Percentiles rank a stretch among this genome's conserved stretches.
Evolutionary conservation across 768 basidiomycete genomes (phyloP).

Genomic region (Termitomyces sp.): DNA sequence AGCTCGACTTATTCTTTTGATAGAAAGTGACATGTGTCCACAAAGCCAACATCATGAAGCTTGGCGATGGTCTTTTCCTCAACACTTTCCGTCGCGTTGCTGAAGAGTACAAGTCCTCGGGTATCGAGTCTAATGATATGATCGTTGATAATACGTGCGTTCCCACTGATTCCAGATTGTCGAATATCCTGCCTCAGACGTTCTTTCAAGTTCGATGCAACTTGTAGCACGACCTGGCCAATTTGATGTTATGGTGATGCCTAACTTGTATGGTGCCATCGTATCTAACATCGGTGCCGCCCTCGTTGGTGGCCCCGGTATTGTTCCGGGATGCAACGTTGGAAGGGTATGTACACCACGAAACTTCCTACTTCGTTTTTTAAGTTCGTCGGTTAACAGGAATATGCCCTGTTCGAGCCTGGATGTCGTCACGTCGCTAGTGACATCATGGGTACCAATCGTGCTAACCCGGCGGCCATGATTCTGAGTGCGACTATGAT

Average conservation of each 20-base stretch:
- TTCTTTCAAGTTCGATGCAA: slow-evolving; percentile 82
- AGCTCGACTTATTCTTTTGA: slow-evolving; percentile 3
- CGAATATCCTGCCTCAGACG: slow-evolving; percentile 1
- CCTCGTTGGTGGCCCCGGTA: slow-evolving; percentile 95
- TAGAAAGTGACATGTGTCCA: slow-evolving; percentile 99
- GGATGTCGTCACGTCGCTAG: slow-evolving; percentile 94
- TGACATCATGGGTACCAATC: slow-evolving; percentile 95
- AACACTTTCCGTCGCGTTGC: slow-evolving; percentile 96
- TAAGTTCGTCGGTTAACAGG: slow-evolving; percentile 35
- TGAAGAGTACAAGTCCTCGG: slow-evolving; percentile 91
- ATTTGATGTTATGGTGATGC: slow-evolving; percentile 99
- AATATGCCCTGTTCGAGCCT: slow-evolving; percentile 97
- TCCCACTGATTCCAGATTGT: not conserved
- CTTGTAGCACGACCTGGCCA: slow-evolving; percentile 93
- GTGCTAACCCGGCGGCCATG: slow-evolving; percentile 96
- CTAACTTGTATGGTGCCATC: slow-evolving; percentile 94
- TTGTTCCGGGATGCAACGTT: slow-evolving; percentile 97
- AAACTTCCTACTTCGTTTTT: not conserved
- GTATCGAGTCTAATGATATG: slow-evolving; percentile 95
- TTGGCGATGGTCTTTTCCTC: slow-evolving; percentile 97
- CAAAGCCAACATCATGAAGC: slow-evolving; percentile 99
- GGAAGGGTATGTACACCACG: slow-evolving; percentile 58
- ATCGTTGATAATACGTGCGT: slow-evolving; percentile 96
- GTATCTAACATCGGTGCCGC: slow-evolving; percentile 98
- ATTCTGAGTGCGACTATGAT: slow-evolving; percentile 97